These are phyloP conservation scores for Cymbopogon citratus DNA, from an alignment of 176 grass and related monocot species.

Conservation along the genomic window DNA sequence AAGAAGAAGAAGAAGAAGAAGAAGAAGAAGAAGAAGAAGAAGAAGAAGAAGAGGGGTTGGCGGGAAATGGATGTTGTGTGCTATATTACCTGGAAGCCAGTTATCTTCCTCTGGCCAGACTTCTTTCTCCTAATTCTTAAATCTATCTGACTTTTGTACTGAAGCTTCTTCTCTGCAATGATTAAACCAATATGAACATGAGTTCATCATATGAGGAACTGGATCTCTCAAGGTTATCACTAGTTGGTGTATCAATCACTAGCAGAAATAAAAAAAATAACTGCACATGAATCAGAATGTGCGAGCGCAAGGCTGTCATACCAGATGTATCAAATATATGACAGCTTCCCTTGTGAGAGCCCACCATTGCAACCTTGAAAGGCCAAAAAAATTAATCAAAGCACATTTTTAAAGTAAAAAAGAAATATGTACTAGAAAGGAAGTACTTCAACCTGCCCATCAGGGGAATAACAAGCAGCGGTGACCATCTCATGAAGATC, in stretches of 20 bases:
- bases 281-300: not conserved
- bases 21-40: no score
- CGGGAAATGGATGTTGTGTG: not conserved
- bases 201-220: not conserved
- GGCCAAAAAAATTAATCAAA: constrained; percentile 24
- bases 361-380: constrained; percentile 92
- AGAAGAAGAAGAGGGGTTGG: no score
- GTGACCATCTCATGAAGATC: constrained; percentile 99
- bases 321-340: constrained; percentile 94
- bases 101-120: constrained; percentile 95
- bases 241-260: not conserved
- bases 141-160: constrained; percentile 69
- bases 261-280: not conserved
- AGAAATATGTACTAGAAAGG: constrained; percentile 10
- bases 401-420: constrained; percentile 15
- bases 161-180: constrained; percentile 80
- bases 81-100: constrained; percentile 85
- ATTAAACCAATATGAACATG: constrained; percentile 17
- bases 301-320: constrained; percentile 27
- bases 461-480: constrained; percentile 83
- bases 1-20: no score
- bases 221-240: not conserved
- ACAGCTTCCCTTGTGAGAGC: constrained; percentile 92
- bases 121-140: constrained; percentile 87
- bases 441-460: constrained; percentile 61